phyloP scores from a whole-genome alignment of 2,329 filamentous ascomycete species.

The Colletotrichum tropicale region DNA sequence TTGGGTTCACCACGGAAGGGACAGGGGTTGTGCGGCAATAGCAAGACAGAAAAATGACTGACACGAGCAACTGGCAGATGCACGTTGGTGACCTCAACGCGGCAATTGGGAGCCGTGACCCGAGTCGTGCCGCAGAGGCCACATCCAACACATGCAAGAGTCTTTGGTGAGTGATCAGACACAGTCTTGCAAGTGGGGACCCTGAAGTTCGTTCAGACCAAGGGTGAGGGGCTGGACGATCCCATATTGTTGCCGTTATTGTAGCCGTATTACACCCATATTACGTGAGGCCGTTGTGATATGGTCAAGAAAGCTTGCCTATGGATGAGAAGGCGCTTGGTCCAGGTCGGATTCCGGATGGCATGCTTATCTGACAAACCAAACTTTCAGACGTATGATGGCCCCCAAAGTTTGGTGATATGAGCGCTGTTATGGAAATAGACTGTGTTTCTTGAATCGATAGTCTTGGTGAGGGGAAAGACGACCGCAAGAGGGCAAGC shows the following conservation, averaged over 20 bases:
- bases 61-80: neutral
- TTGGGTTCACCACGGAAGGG: neutral
- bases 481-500: neutral
- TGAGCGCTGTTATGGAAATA: neutral
- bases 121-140: conserved; percentile 6
- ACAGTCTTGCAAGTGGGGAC: neutral
- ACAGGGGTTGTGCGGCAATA: neutral
- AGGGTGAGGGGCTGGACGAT: neutral
- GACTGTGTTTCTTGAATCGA: neutral
- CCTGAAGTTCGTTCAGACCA: neutral
- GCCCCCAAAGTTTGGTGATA: neutral
- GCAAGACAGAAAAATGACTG: neutral
- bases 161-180: neutral
- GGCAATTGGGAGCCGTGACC: neutral
- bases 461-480: neutral
- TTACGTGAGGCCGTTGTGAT: neutral
- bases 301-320: neutral
- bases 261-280: neutral
- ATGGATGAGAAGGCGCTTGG: neutral
- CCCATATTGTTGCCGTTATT: neutral
- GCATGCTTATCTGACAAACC: neutral
- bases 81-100: neutral
- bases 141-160: neutral
- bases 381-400: neutral
- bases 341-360: neutral